Percentiles rank a stretch among this genome's conserved stretches.
Conservation (phyloP, 768 basidiomycete species). For the Aureoboletus auriporus region DNA sequence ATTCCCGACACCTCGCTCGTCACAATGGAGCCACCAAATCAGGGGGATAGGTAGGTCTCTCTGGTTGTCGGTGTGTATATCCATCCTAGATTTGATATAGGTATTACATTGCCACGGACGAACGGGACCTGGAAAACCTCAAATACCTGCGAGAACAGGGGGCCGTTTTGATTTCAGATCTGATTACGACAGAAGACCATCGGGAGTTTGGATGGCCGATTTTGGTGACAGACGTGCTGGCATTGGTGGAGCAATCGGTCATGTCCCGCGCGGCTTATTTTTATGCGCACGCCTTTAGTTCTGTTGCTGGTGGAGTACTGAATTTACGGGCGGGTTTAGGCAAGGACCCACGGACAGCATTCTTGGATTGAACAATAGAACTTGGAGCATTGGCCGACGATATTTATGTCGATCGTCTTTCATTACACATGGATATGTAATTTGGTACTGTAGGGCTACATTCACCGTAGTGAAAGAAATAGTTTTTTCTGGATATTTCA, state of each 20-base stretch:
- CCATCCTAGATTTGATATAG: conserved; percentile 6
- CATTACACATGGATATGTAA: too few species aligned
- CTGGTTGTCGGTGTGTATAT: background rate
- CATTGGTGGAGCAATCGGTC: conserved; percentile 39
- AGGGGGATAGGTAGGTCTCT: conserved; percentile 17
- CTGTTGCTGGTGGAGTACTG: conserved; percentile 38
- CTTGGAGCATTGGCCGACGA: too few species aligned
- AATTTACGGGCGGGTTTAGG: conserved; percentile 39
- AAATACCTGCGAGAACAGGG: conserved; percentile 31
- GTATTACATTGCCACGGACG: conserved; percentile 39
- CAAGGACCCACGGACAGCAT: background rate
- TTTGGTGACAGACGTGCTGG: conserved; percentile 32
- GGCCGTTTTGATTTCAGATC: conserved; percentile 38
- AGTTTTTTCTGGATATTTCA: too few species aligned
- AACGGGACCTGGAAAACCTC: conserved; percentile 34
- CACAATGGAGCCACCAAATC: conserved; percentile 22
- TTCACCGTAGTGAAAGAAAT: too few species aligned
- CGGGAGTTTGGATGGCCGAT: conserved; percentile 27
- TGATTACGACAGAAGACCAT: conserved; percentile 40
- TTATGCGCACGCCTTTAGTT: conserved; percentile 39
- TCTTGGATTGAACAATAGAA: conserved; percentile 26
- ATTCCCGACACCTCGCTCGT: conserved; percentile 17
- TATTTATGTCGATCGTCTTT: too few species aligned
- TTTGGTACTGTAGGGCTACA: too few species aligned
- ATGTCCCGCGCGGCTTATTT: conserved; percentile 36